Evolutionary conservation across 73 alveolate genomes (phyloP).

Genomic region (Paramecium tetraurelia): DNA sequence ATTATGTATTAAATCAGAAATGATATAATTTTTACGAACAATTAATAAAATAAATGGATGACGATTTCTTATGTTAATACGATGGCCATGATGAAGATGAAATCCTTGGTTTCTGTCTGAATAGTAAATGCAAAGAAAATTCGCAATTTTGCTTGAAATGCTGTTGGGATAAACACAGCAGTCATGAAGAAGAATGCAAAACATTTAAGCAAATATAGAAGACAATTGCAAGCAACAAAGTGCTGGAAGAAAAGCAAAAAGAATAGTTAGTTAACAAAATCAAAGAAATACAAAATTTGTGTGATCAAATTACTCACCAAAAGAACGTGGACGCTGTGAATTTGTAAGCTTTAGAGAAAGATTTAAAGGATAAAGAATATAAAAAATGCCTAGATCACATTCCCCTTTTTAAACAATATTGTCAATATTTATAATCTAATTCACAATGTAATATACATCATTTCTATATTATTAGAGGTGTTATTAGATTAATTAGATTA

Average conservation of each 20-base stretch:
- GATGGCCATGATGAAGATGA: neutral
- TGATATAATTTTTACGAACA: neutral
- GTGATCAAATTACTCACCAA: neutral
- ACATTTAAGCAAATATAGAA: neutral
- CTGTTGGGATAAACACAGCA: neutral
- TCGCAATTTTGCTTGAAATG: neutral
- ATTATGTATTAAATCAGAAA: neutral
- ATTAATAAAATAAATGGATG: neutral
- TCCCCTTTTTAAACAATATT: neutral
- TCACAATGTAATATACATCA: neutral
- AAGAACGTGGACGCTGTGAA: neutral
- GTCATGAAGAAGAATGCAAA: neutral
- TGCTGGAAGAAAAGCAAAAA: neutral
- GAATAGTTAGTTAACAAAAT: neutral
- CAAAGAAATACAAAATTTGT: neutral
- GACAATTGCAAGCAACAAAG: neutral
- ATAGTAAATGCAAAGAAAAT: neutral
- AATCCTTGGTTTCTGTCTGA: neutral
- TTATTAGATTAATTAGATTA: neutral
- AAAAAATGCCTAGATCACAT: neutral
- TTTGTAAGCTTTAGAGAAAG: neutral
- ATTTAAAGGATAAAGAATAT: neutral
- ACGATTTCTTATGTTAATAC: neutral
- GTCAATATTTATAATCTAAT: neutral
- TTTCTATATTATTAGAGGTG: neutral